These are phyloP conservation scores for Porcisia hertigi DNA, from an alignment of 208 protist genomes.

Conservation along the genomic window DNA sequence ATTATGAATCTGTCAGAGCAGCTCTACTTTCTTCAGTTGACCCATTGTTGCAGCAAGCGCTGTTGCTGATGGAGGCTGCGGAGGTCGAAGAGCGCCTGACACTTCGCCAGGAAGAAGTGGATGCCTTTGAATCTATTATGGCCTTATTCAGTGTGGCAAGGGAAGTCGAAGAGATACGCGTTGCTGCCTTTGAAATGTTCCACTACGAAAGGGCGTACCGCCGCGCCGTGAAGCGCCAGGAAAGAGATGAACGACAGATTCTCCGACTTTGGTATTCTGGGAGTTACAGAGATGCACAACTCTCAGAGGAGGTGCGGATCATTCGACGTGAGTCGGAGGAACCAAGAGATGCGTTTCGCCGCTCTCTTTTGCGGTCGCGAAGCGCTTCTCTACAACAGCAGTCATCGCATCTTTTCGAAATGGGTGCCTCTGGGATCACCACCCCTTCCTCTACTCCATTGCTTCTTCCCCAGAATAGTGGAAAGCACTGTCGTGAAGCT, in stretches of 20 bases:
- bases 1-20: not conserved
- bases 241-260: constrained; percentile 47
- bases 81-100: constrained; percentile 49
- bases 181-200: constrained; percentile 59
- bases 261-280: constrained; percentile 42
- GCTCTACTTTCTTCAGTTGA: constrained; percentile 3
- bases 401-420: not conserved
- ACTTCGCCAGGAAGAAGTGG: constrained; percentile 35
- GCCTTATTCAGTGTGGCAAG: constrained; percentile 31
- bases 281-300: constrained; percentile 37
- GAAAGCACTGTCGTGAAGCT: not conserved
- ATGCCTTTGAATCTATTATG: constrained; percentile 37
- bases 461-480: not conserved
- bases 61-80: constrained; percentile 39
- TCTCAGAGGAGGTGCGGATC: constrained; percentile 27
- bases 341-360: not conserved
- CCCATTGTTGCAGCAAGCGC: constrained; percentile 49
- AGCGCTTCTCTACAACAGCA: constrained; percentile 13
- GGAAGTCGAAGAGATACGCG: constrained; percentile 41
- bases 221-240: constrained; percentile 43
- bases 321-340: constrained; percentile 20
- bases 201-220: constrained; percentile 39
- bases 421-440: not conserved
- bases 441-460: not conserved
- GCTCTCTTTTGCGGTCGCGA: constrained; percentile 18